These are phyloP conservation scores for Cyberlindnera subsufficiens DNA, from an alignment of 805 yeast genomes.

Conservation along the genomic window DNA sequence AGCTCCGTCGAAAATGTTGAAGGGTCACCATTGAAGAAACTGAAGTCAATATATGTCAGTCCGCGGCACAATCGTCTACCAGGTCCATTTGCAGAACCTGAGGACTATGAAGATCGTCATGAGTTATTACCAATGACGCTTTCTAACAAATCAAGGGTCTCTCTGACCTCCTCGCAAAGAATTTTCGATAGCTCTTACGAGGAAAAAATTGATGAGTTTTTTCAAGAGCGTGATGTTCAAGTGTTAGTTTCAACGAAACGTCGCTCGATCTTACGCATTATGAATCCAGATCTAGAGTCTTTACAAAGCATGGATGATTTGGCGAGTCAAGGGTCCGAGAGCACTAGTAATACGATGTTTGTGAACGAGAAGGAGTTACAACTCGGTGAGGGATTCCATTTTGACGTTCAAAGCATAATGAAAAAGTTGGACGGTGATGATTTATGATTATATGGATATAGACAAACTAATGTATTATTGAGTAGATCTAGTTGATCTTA, in stretches of 20 bases:
- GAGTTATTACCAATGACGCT: constrained; percentile 13
- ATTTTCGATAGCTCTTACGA: constrained; percentile 2
- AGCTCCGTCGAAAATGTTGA: too few relatives aligned
- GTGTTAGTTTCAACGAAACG: constrained; percentile 64
- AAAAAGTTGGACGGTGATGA: not conserved
- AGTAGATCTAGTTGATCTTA: not conserved
- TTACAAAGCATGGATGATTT: constrained; percentile 8
- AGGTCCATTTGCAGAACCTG: constrained; percentile 19
- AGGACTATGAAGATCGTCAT: constrained; percentile 19
- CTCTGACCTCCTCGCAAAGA: constrained; percentile 2
- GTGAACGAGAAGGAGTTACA: not conserved
- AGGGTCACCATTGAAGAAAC: not conserved
- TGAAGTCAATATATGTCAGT: too few relatives aligned
- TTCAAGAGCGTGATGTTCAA: constrained; percentile 58
- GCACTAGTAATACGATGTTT: not conserved
- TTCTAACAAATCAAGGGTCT: constrained; percentile 11
- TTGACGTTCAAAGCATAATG: not conserved
- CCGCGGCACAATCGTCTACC: too few relatives aligned
- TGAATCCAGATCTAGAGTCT: constrained; percentile 48
- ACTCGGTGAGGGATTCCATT: not conserved
- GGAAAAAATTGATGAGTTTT: constrained; percentile 34
- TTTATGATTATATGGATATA: not conserved
- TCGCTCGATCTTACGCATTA: constrained; percentile 50
- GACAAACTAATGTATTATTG: not conserved
- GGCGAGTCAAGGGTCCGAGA: not conserved